Base-by-base conservation (phyloP, 2,329 filamentous ascomycete species). In the Domatiomyces globalis region DNA sequence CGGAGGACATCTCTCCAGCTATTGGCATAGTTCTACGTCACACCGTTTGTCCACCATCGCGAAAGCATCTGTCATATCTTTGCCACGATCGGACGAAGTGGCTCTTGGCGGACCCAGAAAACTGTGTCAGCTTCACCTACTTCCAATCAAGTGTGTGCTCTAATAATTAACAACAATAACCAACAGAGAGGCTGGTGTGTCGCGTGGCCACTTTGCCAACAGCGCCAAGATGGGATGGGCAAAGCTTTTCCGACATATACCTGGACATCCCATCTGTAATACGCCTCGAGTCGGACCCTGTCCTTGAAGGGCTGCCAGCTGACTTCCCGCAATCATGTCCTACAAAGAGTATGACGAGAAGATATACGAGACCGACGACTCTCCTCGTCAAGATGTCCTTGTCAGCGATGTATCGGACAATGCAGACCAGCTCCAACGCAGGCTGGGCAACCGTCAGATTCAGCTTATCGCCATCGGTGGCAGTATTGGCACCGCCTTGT, bases 371-470 rank as follows among this genome's bases (percentile, higher is more conserved):
- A 10, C 10, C 12, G 33, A 39, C 12, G 33, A 39, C 33, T 39
- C 33, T 10, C 33, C 33, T 39, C 33, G 33, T 10, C 33, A 15
- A 39, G 33, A 39, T 15, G 33, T 5, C 9, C 33, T 39, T 15
- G 10, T 10, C 15, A 15, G 12, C 33, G 33, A 39, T 7, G 33
- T 39, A 9, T 53, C 53, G 22, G 62, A 63, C 51, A 65, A 65
- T 55, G 55, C 57, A 46, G 63, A 66, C 52, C 51, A 60, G 6
- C 65, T 71, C 5, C 72, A 76, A 36, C 72, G 75, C 48, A 69
- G 70, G 47, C 67, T 78, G 45, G 68, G 69, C 55, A 77, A 77
- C 61, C 69, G 75, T 50, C 73, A 78, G 59, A 76, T 79, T 58
- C 76, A 79, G 63, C 68, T 79, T 33, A 77, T 70, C 43, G 67